Conservation (phyloP, 139 green algal genomes). For the Ulvella scutata region DNA sequence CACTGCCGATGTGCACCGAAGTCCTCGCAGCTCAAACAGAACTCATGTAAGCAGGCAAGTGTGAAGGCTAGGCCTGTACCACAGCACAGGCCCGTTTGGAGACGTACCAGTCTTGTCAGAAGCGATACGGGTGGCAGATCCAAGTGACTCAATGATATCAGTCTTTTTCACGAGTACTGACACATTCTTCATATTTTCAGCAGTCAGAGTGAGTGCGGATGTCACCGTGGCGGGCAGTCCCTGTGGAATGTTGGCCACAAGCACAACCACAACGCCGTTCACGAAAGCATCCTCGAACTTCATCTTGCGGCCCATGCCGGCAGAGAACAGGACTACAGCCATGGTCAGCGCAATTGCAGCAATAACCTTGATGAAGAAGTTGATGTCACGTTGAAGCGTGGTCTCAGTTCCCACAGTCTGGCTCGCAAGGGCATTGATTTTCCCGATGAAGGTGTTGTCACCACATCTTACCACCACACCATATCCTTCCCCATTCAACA, state of each 20-base stretch:
- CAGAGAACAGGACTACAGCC: conserved; percentile 16
- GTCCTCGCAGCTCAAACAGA: too few species aligned
- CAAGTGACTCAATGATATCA: conserved; percentile 29
- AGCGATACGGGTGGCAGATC: conserved; percentile 24
- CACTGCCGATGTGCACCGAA: too few species aligned
- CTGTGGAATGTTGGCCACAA: conserved; percentile 26
- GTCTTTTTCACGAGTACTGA: conserved; percentile 27
- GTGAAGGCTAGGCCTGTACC: too few species aligned
- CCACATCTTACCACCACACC: conserved; percentile 18
- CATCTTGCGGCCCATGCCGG: conserved; percentile 10
- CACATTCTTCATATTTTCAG: conserved; percentile 12
- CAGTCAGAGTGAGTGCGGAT: conserved; percentile 16
- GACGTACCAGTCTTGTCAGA: conserved; percentile 28
- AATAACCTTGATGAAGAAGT: conserved; percentile 20
- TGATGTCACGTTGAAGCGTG: conserved; percentile 20
- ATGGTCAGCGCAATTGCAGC: conserved; percentile 12
- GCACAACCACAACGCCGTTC: conserved; percentile 23
- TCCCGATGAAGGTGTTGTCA: conserved; percentile 26
- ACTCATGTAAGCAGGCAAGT: too few species aligned
- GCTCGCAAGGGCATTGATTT: conserved; percentile 13
- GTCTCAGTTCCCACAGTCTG: conserved; percentile 16
- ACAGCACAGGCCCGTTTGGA: too few species aligned
- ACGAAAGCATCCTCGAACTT: conserved; percentile 14
- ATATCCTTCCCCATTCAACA: conserved; percentile 15
- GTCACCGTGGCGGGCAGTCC: conserved; percentile 25